These are phyloP conservation scores for Lasiodiplodia hormozganensis DNA, from an alignment of 2,329 filamentous ascomycete species.

Conservation along the genomic window DNA sequence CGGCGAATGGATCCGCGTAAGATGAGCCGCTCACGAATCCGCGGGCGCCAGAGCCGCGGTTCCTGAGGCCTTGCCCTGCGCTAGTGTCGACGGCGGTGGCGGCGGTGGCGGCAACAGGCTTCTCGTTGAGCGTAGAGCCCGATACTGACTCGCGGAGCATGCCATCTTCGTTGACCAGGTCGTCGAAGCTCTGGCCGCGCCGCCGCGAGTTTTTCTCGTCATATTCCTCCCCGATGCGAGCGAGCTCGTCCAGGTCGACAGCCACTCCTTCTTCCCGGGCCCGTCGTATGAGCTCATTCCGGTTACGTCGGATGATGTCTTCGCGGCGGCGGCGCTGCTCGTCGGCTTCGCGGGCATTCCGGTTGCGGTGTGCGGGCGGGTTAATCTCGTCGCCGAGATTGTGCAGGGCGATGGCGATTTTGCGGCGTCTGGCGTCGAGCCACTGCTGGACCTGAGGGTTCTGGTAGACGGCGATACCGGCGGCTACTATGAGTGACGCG, in stretches of 20 bases:
- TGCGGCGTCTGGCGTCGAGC: constrained; percentile 67
- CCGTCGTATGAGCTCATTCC: constrained; percentile 44
- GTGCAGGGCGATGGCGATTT: constrained; percentile 65
- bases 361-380: constrained; percentile 13
- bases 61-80: constrained; percentile 34
- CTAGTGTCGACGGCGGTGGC: constrained; percentile 32
- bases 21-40: constrained; percentile 49
- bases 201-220: constrained; percentile 32
- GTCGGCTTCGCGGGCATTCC: constrained; percentile 37
- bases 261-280: constrained; percentile 50
- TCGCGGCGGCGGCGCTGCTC: constrained; percentile 40
- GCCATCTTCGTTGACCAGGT: constrained; percentile 50
- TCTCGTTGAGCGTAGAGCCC: constrained; percentile 31
- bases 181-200: constrained; percentile 45
- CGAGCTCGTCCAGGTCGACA: constrained; percentile 50
- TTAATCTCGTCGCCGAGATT: constrained; percentile 65
- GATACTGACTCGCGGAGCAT: constrained; percentile 39
- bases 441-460: constrained; percentile 69
- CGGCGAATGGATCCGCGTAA: constrained; percentile 54
- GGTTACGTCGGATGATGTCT: constrained; percentile 43
- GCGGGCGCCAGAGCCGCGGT: constrained; percentile 26
- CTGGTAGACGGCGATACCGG: constrained; percentile 68
- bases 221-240: constrained; percentile 38
- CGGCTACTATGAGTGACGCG: constrained; percentile 66
- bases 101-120: constrained; percentile 32